Conservation (phyloP, 768 basidiomycete genomes). For the Collybiopsis luxurians region DNA sequence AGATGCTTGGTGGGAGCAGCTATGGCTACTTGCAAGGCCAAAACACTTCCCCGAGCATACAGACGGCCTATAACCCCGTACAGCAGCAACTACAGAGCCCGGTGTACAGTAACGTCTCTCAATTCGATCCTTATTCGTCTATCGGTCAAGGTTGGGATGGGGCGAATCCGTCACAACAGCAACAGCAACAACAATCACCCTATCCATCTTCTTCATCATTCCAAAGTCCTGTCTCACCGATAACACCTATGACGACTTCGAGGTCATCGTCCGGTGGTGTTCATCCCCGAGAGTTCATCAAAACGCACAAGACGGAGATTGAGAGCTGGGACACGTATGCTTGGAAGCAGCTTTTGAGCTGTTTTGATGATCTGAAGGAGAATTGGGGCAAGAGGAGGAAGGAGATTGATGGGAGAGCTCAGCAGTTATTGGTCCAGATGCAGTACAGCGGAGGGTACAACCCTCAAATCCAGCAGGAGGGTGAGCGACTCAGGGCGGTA, state of each 20-base stretch:
- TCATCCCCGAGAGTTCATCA: conserved; percentile 72
- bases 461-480: conserved; percentile 52
- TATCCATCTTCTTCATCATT: neutral
- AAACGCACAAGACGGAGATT: conserved; percentile 60
- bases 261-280: conserved; percentile 35
- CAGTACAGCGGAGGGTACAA: conserved; percentile 42
- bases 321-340: conserved; percentile 69
- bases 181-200: neutral
- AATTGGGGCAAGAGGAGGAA: conserved; percentile 63
- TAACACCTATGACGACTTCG: conserved; percentile 17
- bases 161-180: conserved; percentile 15
- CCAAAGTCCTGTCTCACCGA: neutral
- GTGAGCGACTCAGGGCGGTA: conserved; percentile 58
- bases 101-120: conserved; percentile 35
- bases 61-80: conserved; percentile 35
- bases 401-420: conserved; percentile 48
- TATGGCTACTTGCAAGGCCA: conserved; percentile 23
- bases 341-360: conserved; percentile 67
- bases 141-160: conserved; percentile 43
- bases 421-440: conserved; percentile 43
- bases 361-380: conserved; percentile 63
- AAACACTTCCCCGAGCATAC: conserved; percentile 20
- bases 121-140: conserved; percentile 52
- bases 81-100: conserved; percentile 49
- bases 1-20: conserved; percentile 32